phyloP scores from a whole-genome alignment of 306 rosid species.

The Vigna mungo region DNA sequence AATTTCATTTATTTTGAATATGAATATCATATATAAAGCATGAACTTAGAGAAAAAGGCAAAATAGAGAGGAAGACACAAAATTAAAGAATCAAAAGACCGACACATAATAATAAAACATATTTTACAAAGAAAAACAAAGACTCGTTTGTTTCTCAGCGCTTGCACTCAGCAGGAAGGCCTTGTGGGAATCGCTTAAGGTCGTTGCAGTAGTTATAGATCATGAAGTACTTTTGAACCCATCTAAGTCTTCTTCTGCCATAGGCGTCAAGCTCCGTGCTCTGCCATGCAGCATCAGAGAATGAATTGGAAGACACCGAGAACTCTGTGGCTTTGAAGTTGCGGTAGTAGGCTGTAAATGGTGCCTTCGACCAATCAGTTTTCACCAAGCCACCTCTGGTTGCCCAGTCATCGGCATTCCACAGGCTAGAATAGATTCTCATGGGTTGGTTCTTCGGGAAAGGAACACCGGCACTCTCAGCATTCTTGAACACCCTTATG shows the following conservation, averaged over 20 bases:
- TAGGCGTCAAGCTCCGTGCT: conserved; percentile 72
- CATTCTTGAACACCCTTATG: conserved; percentile 80
- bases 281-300: conserved; percentile 53
- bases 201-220: conserved; percentile 84
- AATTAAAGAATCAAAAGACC: conserved; percentile 36
- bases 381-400: conserved; percentile 88
- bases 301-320: conserved; percentile 44
- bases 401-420: conserved; percentile 90
- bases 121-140: conserved; percentile 8
- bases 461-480: conserved; percentile 68
- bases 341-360: conserved; percentile 83
- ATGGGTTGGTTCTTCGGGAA: conserved; percentile 81
- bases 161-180: conserved; percentile 70
- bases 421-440: conserved; percentile 77
- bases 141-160: conserved; percentile 24
- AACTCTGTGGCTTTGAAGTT: conserved; percentile 61
- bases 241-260: conserved; percentile 75
- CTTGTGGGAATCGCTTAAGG: conserved; percentile 75
- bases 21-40: background rate
- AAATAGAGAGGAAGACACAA: conserved; percentile 7
- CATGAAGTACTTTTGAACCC: conserved; percentile 93
- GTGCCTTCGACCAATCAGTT: conserved; percentile 86
- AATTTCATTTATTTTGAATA: conserved; percentile 41
- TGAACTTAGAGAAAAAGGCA: background rate
- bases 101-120: conserved; percentile 12